These are phyloP conservation scores for Solanum hybrid DNA, from an alignment of 305 asterid genomes.

Conservation along the genomic window DNA sequence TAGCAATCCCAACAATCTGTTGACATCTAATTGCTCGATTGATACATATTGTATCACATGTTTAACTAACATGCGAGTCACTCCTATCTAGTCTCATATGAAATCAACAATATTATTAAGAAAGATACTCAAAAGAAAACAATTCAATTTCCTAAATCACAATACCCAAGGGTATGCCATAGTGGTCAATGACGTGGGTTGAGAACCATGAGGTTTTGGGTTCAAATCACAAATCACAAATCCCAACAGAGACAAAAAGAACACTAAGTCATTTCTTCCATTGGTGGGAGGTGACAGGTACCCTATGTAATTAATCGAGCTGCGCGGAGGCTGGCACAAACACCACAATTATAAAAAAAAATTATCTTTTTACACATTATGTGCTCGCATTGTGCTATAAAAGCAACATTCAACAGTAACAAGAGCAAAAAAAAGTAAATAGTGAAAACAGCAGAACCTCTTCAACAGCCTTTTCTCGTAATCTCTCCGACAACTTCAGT, in stretches of 20 bases:
- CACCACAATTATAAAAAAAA: not conserved
- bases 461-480: slow-evolving; percentile 79
- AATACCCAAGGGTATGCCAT: not conserved
- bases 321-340: not conserved
- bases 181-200: not conserved
- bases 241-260: not conserved
- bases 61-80: not conserved
- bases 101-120: not conserved
- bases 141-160: not conserved
- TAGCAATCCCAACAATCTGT: not conserved
- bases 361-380: not conserved
- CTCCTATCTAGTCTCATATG: not conserved
- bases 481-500: slow-evolving; percentile 56
- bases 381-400: not conserved
- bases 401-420: not conserved
- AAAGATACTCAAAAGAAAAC: not conserved
- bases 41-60: not conserved
- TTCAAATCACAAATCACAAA: not conserved
- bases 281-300: not conserved
- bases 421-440: not conserved
- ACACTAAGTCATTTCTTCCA: not conserved
- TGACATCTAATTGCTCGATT: not conserved
- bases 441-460: slow-evolving; percentile 32
- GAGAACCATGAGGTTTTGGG: not conserved
- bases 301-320: not conserved